Evolutionary conservation across 2,329 filamentous ascomycete species (phyloP).

Genomic region (Thermoascus crustaceus): DNA sequence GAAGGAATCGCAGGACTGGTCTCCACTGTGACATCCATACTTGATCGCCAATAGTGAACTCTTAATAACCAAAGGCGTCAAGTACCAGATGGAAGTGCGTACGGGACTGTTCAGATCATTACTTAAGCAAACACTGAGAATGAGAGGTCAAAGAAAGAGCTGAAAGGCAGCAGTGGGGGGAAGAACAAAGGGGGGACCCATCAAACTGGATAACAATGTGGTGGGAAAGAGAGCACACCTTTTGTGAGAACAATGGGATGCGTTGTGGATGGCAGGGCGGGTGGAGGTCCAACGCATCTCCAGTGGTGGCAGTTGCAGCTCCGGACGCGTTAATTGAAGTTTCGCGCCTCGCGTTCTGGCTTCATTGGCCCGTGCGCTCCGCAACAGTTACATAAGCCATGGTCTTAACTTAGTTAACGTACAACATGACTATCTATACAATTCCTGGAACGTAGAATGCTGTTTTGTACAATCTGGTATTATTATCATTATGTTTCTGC

Average conservation of each 20-base stretch:
- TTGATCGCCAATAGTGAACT: not conserved
- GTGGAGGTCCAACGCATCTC: constrained; percentile 2
- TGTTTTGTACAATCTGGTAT: not conserved
- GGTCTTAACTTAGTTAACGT: no score
- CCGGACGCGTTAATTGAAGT: constrained; percentile 16
- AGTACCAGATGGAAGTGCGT: no score
- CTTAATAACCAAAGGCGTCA: no score
- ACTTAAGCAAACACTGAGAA: no score
- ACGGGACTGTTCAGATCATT: no score
- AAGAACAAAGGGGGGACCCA: no score
- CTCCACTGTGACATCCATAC: constrained; percentile 15
- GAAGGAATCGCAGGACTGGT: constrained; percentile 14
- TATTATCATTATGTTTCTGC: constrained; percentile 1
- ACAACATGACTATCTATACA: no score
- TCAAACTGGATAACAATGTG: no score
- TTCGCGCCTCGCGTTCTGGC: constrained; percentile 7
- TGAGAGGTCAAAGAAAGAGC: no score
- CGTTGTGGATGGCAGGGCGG: not conserved
- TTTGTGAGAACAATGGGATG: not conserved
- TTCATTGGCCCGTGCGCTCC: constrained; percentile 5
- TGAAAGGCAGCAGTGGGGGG: no score
- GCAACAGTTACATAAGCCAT: not conserved
- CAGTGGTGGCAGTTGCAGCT: not conserved
- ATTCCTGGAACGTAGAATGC: no score
- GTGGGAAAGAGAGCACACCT: no score